phyloP scores from a whole-genome alignment of 495 filamentous ascomycete genomes.

The Beverwykella pulmonaria region DNA sequence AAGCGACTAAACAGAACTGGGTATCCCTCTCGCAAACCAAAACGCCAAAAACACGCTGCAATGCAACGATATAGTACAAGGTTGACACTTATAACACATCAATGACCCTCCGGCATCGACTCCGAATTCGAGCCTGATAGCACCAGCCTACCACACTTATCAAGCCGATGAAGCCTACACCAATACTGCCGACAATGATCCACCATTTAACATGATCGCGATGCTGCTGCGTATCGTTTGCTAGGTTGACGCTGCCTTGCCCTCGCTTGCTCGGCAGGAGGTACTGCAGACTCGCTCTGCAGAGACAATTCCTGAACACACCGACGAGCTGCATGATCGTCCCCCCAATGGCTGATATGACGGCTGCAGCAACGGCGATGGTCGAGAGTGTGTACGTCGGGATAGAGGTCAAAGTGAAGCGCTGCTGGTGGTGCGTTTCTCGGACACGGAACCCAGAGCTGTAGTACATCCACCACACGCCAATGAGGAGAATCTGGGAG shows the following conservation, averaged over 20 bases:
- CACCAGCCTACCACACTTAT: not conserved
- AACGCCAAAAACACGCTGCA: too few species aligned
- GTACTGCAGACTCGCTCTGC: conserved; percentile 4
- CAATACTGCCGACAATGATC: not conserved
- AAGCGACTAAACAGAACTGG: too few species aligned
- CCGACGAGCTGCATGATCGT: conserved; percentile 19
- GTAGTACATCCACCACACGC: conserved; percentile 3
- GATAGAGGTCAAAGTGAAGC: not conserved
- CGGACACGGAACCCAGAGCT: not conserved
- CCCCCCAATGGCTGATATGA: not conserved
- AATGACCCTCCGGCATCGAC: not conserved
- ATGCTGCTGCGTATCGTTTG: conserved; percentile 1
- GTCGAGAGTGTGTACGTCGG: not conserved
- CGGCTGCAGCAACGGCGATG: not conserved
- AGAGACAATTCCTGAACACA: conserved; percentile 9
- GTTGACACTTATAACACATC: not conserved
- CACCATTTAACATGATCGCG: not conserved
- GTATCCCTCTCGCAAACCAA: too few species aligned
- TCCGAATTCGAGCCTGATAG: conserved; percentile 1
- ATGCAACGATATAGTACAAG: too few species aligned
- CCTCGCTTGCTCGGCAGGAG: not conserved
- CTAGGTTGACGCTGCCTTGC: not conserved
- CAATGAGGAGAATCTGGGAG: not conserved
- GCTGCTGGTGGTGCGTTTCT: not conserved
- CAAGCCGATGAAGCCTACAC: not conserved